Base-by-base conservation (phyloP, 345 rosid genomes). In the Trapa bicornis region DNA sequence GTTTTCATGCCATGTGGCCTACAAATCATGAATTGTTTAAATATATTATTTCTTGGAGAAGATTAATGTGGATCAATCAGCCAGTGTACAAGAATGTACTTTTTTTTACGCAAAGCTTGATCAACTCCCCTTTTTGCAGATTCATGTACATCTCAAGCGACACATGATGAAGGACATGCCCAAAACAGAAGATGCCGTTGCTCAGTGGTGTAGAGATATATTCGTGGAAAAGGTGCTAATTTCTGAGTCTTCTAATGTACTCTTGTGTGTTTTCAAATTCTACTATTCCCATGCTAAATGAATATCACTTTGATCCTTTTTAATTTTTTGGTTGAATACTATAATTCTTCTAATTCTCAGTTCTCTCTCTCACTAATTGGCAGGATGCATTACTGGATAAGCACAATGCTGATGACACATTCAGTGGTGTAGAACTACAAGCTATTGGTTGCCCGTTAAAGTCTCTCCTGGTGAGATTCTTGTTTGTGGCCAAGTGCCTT, bases 161-260 rank as follows among this genome's bases (percentile, higher is more conserved):
- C 96, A 80, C 77, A 60, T 72, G 67, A 91, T 91, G 96, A 80
- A 85, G 72, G 96, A 87, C 68, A 81, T 94, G 75, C 99, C 99
- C 66, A 87, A 83, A 80, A 77, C 92, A 41, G 87, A 92, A 37
- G 97, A 94, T 47, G 92, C 77, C 50, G 84, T 91, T 75, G 85
- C 97, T 45, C 96, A 91, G 72, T 94, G 97, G 99, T 94, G 99
- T 80, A 89, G 76, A 80, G 97, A 94, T 79, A 52, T 79, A 64
- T 94, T 94, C 69, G 86, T 87, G 66, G 81, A 83, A 47, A 94
- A 94, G 96, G 99, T 91, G 65, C 68, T 75, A 47, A 37, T 42
- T 47, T 64, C 35, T 29, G 5, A 37, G 15, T 15, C 42, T 17
- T 73, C 37, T 29, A 50, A 36, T 61, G 56, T 50, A 38, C 33